These are phyloP conservation scores for Nasturtium officinale DNA, from an alignment of 345 rosid species.

Conservation along the genomic window DNA sequence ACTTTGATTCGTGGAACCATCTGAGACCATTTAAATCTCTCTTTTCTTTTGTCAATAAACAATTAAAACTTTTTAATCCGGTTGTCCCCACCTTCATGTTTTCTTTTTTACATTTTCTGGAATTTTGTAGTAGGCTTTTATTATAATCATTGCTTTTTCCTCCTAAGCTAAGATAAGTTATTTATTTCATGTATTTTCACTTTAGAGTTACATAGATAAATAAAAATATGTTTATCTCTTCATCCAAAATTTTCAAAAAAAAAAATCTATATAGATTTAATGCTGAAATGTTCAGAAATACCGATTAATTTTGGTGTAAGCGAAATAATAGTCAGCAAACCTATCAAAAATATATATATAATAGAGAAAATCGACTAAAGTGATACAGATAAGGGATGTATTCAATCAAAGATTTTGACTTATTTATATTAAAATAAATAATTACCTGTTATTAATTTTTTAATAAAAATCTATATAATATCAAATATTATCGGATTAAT, in stretches of 20 bases:
- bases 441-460: too few relatives aligned
- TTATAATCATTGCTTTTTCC: not conserved
- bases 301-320: not conserved
- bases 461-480: too few relatives aligned
- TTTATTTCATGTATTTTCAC: not conserved
- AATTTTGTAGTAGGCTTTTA: not conserved
- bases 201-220: not conserved
- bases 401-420: too few relatives aligned
- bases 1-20: conserved; percentile 42
- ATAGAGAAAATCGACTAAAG: too few relatives aligned
- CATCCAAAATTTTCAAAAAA: too few relatives aligned
- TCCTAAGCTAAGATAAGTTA: too few relatives aligned
- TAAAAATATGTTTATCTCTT: not conserved
- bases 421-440: too few relatives aligned
- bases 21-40: conserved; percentile 26
- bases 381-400: too few relatives aligned
- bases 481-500: too few relatives aligned
- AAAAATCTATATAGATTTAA: too few relatives aligned
- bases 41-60: conserved; percentile 14
- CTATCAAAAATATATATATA: too few relatives aligned
- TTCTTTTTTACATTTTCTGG: conserved; percentile 23
- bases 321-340: not conserved
- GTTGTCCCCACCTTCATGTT: conserved; percentile 31
- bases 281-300: not conserved
- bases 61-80: conserved; percentile 3